Evolutionary conservation across 129 eudicot species (phyloP), one percentile per base, ranked within the genome.

Genomic region (Flaveria brownii): DNA sequence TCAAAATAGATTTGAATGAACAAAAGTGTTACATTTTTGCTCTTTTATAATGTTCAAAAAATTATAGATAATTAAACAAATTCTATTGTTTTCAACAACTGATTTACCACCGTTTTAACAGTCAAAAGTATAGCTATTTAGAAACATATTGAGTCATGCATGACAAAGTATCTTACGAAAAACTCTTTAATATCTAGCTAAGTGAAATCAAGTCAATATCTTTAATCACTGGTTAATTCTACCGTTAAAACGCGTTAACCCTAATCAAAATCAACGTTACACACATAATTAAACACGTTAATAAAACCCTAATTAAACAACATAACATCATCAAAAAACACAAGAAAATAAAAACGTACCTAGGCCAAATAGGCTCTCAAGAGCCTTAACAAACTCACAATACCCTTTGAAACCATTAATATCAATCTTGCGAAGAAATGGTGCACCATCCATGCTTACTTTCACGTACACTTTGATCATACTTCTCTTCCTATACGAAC

Each of bases 371-470:
- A 63, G 69, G 22, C 33, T 63, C 69, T 16, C 69, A 63, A 63
- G 69, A 63, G 69, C 69, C 46, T 18, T 33, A 63, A 63, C 46
- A n/a, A 63, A 63, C 33, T 63, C 69, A 20, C 45, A 63, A 33
- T 63, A 63, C 45, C 46, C 69, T 63, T 63, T 63, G 46, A 63
- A 63, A 14, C 69, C 69, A 15, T 14, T 63, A 63, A 63, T 33
- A 30, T 63, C 69, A 15, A 63, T 30, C 69, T 63, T 63, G 6
- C 69, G 69, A 63, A 63, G 69, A 63, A 28, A 63, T 15, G 69
- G 69, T 7, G 69, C 69, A 2, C 69, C 69, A 63, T 63, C 69
- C 69, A 63, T 63, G 46, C 69, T 63, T 11, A 63, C 69, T 63
- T 63, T 63, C 69, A 63, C 69, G 4, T 30, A 63, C 69, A 63